phyloP scores from a whole-genome alignment of 306 rosid species.

The Cicer pinnatifidum region DNA sequence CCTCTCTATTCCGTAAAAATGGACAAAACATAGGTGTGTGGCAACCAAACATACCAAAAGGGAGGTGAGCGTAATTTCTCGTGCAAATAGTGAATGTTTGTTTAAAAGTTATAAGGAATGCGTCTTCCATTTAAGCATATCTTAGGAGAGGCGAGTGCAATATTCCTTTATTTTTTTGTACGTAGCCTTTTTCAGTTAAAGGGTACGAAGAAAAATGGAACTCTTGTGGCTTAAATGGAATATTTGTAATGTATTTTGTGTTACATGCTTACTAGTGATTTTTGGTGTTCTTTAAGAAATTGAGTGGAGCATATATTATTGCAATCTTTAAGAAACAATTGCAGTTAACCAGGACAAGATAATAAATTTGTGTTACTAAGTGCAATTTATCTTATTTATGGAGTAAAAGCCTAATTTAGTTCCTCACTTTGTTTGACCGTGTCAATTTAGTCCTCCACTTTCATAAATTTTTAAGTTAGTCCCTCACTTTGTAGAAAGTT shows the following conservation, averaged over 20 bases:
- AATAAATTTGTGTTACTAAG: not conserved
- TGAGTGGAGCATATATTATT: not conserved
- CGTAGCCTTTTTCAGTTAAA: too few relatives aligned
- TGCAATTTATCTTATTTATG: not conserved
- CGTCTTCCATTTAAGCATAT: too few relatives aligned
- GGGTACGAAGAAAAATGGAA: too few relatives aligned
- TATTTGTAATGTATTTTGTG: not conserved
- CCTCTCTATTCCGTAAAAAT: too few relatives aligned
- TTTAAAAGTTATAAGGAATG: too few relatives aligned
- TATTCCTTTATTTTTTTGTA: too few relatives aligned
- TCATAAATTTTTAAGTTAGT: not conserved
- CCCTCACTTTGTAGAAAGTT: not conserved
- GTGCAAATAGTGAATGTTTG: too few relatives aligned
- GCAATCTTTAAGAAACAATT: constrained; percentile 10
- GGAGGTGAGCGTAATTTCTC: too few relatives aligned
- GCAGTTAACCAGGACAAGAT: constrained; percentile 3
- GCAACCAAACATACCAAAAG: too few relatives aligned
- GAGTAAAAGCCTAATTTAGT: not conserved
- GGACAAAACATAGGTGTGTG: too few relatives aligned
- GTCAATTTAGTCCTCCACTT: not conserved
- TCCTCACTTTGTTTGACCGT: not conserved
- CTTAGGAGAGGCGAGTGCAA: too few relatives aligned
- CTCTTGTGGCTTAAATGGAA: too few relatives aligned
- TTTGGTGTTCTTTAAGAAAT: not conserved
- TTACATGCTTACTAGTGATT: not conserved